Evolutionary conservation across 768 basidiomycete genomes (phyloP).

Genomic region (Amanita inopinata): DNA sequence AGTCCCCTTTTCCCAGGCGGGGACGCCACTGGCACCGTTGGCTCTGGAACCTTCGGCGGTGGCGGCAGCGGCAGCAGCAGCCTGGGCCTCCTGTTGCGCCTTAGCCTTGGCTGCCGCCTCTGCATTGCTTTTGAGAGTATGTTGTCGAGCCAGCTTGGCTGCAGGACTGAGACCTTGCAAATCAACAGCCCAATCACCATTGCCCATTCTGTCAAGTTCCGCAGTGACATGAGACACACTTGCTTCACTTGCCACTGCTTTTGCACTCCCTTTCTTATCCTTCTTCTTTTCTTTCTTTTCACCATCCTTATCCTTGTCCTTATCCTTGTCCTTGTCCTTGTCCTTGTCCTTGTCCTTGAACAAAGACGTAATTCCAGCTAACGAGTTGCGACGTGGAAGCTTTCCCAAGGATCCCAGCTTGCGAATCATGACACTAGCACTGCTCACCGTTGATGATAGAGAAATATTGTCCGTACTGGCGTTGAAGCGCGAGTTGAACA

Average conservation of each 20-base stretch:
- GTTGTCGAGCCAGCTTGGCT: conserved; percentile 81
- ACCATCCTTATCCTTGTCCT: conserved; percentile 46
- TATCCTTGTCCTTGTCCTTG: conserved; percentile 49
- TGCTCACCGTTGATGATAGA: conserved; percentile 86
- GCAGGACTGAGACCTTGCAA: conserved; percentile 81
- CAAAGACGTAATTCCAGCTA: conserved; percentile 79
- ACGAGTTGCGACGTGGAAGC: conserved; percentile 70
- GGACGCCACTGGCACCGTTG: conserved; percentile 31
- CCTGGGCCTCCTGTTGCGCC: conserved; percentile 44
- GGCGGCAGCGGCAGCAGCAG: conserved; percentile 30
- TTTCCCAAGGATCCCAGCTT: conserved; percentile 82
- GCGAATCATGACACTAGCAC: conserved; percentile 91
- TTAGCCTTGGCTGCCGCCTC: conserved; percentile 63
- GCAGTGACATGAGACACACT: conserved; percentile 70
- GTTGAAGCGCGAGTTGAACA: conserved; percentile 84
- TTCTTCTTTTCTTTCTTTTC: conserved; percentile 36
- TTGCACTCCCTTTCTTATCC: conserved; percentile 37
- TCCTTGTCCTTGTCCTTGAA: conserved; percentile 75
- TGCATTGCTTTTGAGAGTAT: conserved; percentile 83
- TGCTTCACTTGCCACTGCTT: conserved; percentile 50
- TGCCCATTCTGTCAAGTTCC: conserved; percentile 61
- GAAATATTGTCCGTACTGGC: conserved; percentile 91
- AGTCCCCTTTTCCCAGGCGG: conserved; percentile 81
- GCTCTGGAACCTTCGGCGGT: conserved; percentile 17
- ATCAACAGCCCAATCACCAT: conserved; percentile 53